Percentiles rank a stretch among this genome's conserved stretches.
phyloP scores from a whole-genome alignment of 2,329 filamentous ascomycete species.

The Zymoseptoria crescenta region DNA sequence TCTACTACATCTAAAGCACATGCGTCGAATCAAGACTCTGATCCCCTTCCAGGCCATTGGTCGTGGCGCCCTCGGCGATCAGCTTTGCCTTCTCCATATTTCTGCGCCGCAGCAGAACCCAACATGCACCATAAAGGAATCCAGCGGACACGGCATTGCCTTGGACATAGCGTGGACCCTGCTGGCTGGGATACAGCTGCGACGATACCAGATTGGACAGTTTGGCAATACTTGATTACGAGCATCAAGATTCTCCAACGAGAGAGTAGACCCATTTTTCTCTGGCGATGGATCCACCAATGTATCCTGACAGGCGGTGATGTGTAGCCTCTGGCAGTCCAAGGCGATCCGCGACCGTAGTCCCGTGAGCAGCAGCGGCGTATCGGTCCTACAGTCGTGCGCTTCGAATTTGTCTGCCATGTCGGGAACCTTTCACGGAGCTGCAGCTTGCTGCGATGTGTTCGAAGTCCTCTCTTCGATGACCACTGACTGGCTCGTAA shows the following conservation, averaged over 20 bases:
- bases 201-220: slow-evolving; percentile 25
- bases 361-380: slow-evolving; percentile 17
- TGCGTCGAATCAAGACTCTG: neutral
- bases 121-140: slow-evolving; percentile 18
- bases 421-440: slow-evolving; percentile 28
- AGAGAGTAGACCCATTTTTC: too few relatives aligned
- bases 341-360: too few relatives aligned
- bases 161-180: slow-evolving; percentile 27
- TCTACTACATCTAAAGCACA: neutral
- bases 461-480: neutral
- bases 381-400: slow-evolving; percentile 28
- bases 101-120: slow-evolving; percentile 19
- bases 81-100: slow-evolving; percentile 1
- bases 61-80: neutral
- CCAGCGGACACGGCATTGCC: slow-evolving; percentile 25
- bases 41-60: neutral
- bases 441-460: slow-evolving; percentile 20
- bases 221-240: slow-evolving; percentile 28
- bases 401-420: slow-evolving; percentile 28
- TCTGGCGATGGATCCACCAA: too few relatives aligned
- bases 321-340: too few relatives aligned
- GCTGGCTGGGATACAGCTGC: slow-evolving; percentile 29
- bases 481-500: slow-evolving; percentile 1
- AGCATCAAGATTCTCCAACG: too few relatives aligned
- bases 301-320: too few relatives aligned